Evolutionary conservation across 257 asterid genomes (phyloP).

Genomic region (Capsicum chinense): DNA sequence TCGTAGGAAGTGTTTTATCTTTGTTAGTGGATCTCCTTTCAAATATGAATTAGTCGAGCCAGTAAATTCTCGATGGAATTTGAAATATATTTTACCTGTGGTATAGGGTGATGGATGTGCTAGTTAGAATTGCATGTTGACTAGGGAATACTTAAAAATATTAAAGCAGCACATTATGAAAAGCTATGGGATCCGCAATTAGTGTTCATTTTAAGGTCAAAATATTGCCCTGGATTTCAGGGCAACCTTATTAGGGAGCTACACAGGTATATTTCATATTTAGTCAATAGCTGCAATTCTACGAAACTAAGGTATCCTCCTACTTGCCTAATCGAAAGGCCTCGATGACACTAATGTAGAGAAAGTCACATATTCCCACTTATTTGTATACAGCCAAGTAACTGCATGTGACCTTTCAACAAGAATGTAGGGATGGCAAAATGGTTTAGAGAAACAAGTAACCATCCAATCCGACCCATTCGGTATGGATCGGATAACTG

Average conservation of each 20-base stretch:
- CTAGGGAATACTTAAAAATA: slow-evolving; percentile 8
- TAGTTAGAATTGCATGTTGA: slow-evolving; percentile 9
- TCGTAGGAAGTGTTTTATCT: background rate
- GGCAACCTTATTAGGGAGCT: slow-evolving; percentile 20
- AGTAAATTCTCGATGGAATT: background rate
- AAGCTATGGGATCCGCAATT: slow-evolving; percentile 25
- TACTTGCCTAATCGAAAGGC: background rate
- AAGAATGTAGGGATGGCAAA: background rate
- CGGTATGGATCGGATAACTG: no score
- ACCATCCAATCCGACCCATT: no score
- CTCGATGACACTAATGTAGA: background rate
- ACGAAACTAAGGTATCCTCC: background rate
- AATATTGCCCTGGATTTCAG: slow-evolving; percentile 34
- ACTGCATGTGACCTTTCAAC: background rate
- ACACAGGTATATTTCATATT: slow-evolving; percentile 16
- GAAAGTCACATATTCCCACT: background rate
- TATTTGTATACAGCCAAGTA: background rate
- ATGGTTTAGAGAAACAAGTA: no score
- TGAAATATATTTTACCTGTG: background rate
- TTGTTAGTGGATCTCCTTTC: background rate
- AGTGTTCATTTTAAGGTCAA: slow-evolving; percentile 32
- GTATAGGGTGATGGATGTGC: slow-evolving; percentile 6
- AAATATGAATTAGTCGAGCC: background rate
- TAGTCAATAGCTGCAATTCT: background rate
- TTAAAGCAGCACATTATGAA: background rate